Conservation (phyloP, 768 basidiomycete genomes). For the Russula foetens region DNA sequence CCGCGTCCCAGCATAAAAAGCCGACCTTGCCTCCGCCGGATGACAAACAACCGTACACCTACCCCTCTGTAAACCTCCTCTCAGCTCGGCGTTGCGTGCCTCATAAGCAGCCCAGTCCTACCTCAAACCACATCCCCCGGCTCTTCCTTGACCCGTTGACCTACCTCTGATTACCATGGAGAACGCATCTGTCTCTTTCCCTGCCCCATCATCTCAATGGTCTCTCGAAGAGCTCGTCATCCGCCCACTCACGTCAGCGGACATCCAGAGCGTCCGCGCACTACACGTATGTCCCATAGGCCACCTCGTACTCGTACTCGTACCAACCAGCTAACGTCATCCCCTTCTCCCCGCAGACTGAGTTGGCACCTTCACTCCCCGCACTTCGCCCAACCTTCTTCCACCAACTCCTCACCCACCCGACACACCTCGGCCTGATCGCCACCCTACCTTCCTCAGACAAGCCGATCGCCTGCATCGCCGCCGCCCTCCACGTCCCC, state of each 20-base stretch:
- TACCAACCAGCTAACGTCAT: not conserved
- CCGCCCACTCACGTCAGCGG: slow-evolving; percentile 17
- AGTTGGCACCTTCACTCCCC: slow-evolving; percentile 4
- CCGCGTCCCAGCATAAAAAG: not conserved
- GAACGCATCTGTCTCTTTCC: slow-evolving; percentile 5
- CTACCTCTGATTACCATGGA: not conserved
- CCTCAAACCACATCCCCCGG: not conserved
- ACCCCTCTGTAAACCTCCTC: slow-evolving; percentile 9
- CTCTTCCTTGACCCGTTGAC: not conserved
- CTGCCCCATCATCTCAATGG: not conserved
- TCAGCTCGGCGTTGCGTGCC: not conserved
- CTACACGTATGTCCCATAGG: slow-evolving; percentile 8
- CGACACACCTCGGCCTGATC: slow-evolving; percentile 14
- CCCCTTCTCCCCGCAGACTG: not conserved
- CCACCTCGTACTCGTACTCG: not conserved
- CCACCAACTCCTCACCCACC: slow-evolving; percentile 16
- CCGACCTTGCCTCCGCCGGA: not conserved
- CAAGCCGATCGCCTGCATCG: slow-evolving; percentile 16
- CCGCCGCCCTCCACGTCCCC: slow-evolving; percentile 23
- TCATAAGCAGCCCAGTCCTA: not conserved
- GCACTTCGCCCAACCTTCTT: slow-evolving; percentile 14
- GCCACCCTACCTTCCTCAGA: slow-evolving; percentile 7
- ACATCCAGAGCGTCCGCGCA: slow-evolving; percentile 11
- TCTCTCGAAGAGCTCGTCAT: slow-evolving; percentile 10
- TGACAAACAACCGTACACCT: slow-evolving; percentile 4